These are phyloP conservation scores for Colletotrichum sp. DNA, from an alignment of 2,329 filamentous ascomycete genomes.

Conservation along the genomic window DNA sequence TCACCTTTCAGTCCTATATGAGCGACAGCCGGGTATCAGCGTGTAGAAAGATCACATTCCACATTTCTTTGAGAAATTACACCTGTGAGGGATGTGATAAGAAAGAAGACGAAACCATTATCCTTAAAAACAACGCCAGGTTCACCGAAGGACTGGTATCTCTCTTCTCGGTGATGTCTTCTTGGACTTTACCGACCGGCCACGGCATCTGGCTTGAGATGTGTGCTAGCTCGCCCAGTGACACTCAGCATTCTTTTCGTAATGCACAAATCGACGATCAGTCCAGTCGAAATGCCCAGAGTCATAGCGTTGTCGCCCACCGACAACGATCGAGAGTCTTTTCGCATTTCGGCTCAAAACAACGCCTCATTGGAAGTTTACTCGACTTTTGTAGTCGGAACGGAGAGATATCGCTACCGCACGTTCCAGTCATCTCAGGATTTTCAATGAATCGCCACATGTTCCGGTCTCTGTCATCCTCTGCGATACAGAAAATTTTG, in stretches of 20 bases:
- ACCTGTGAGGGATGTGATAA: background rate
- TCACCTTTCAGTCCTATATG: background rate
- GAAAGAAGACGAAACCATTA: background rate
- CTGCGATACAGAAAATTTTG: background rate
- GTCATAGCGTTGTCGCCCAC: background rate
- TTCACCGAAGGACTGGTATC: background rate
- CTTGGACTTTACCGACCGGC: background rate
- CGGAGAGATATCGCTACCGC: background rate
- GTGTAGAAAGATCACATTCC: background rate
- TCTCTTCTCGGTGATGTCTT: background rate
- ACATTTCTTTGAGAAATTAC: background rate
- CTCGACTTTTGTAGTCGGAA: background rate
- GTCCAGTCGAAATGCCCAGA: background rate
- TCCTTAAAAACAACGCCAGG: background rate
- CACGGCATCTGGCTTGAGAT: background rate
- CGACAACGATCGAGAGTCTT: background rate
- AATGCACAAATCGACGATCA: background rate
- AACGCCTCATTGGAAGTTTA: background rate
- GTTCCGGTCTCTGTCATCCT: background rate
- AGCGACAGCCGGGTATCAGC: background rate
- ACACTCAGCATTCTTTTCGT: background rate
- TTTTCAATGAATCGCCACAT: background rate
- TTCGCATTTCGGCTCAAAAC: background rate
- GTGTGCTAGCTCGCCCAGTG: background rate
- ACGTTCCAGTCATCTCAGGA: background rate